These are phyloP conservation scores for Fusarium pininemorale DNA, from an alignment of 2,329 filamentous ascomycete species.

Conservation along the genomic window DNA sequence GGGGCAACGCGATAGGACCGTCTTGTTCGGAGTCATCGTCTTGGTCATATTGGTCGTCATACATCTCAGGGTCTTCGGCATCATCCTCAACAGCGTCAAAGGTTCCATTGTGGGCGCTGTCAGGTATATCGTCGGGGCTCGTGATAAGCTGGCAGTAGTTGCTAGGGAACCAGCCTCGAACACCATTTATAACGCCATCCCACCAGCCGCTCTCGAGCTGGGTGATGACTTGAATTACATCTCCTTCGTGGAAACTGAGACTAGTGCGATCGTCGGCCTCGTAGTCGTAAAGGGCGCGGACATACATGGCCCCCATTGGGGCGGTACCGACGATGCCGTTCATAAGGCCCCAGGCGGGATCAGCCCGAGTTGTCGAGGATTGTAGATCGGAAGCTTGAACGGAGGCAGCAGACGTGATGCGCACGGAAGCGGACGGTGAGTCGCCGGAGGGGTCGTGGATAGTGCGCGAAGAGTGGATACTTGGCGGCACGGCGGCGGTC, in stretches of 20 bases:
- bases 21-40: constrained; percentile 71
- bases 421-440: constrained; percentile 42
- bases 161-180: constrained; percentile 98
- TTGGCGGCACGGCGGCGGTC: constrained; percentile 45
- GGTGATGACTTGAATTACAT: constrained; percentile 98
- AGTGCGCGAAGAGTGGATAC: constrained; percentile 46
- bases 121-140: constrained; percentile 76
- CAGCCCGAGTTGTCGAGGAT: constrained; percentile 37
- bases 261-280: constrained; percentile 97
- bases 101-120: constrained; percentile 64
- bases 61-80: constrained; percentile 69
- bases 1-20: constrained; percentile 68
- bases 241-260: constrained; percentile 94
- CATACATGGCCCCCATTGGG: constrained; percentile 80
- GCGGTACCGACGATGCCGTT: constrained; percentile 69
- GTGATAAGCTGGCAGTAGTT: constrained; percentile 95
- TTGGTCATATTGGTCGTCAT: constrained; percentile 74
- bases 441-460: constrained; percentile 44
- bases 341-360: constrained; percentile 55
- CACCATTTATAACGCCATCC: constrained; percentile 97
- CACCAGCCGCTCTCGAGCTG: constrained; percentile 99
- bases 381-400: constrained; percentile 39
- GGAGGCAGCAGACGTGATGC: constrained; percentile 40
- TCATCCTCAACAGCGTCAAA: constrained; percentile 69
- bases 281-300: constrained; percentile 96